These are phyloP conservation scores for Lasiodiplodia gonubiensis DNA, from an alignment of 2,329 filamentous ascomycete species.

Conservation along the genomic window DNA sequence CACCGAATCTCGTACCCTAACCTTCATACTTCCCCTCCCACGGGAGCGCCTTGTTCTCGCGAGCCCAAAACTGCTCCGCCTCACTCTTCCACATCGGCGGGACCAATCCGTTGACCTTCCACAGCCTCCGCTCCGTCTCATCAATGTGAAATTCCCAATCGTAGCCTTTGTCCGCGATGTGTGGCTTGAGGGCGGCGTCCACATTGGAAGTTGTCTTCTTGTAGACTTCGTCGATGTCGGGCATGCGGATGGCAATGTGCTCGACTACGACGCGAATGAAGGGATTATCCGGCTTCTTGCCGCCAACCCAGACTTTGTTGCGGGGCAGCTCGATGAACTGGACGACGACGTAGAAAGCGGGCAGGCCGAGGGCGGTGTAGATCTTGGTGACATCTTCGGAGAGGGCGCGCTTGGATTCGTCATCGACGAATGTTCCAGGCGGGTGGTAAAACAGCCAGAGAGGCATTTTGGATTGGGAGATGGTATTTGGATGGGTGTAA, in stretches of 20 bases:
- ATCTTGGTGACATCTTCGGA: constrained; percentile 48
- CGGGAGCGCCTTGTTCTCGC: constrained; percentile 29
- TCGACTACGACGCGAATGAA: not conserved
- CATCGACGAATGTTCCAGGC: not conserved
- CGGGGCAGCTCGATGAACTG: constrained; percentile 45
- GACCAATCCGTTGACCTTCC: constrained; percentile 51
- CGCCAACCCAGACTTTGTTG: constrained; percentile 39
- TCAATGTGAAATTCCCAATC: constrained; percentile 52
- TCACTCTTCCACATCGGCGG: constrained; percentile 44
- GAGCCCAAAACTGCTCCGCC: constrained; percentile 40
- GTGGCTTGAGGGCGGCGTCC: constrained; percentile 44
- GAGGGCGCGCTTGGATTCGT: constrained; percentile 31
- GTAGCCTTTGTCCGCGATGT: constrained; percentile 49
- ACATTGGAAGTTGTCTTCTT: constrained; percentile 31
- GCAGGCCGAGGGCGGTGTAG: constrained; percentile 46
- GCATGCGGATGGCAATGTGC: not conserved
- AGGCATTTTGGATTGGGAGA: constrained; percentile 43
- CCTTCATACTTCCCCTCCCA: no score
- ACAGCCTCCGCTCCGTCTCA: constrained; percentile 51
- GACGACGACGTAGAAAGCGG: constrained; percentile 53
- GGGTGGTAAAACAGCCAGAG: constrained; percentile 53
- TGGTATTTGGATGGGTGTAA: not conserved
- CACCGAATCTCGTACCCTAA: no score
- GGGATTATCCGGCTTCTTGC: constrained; percentile 16
- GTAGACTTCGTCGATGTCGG: not conserved